Base-by-base conservation (phyloP, 257 asterid species). In the Solanum arcanum region DNA sequence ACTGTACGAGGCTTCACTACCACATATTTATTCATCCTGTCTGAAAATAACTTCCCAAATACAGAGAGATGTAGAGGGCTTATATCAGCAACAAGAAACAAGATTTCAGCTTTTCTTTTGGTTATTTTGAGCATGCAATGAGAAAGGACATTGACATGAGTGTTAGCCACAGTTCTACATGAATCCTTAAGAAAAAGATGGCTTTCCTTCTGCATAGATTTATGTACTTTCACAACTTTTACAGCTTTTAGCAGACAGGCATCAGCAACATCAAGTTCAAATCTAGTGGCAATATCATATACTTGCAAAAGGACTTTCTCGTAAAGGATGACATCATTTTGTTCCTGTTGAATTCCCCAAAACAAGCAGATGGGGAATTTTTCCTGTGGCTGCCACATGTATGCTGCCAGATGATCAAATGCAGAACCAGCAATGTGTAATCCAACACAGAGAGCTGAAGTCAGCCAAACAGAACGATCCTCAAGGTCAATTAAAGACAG, bases 241-340 rank as follows among this genome's bases (percentile, higher is more conserved):
- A 94, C 88, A 86, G 98, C 98, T 88, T 94, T 94, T 59, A 94
- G 93, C 88, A 95, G 93, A 89, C 98, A 95, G 31, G 83, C 73
- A 92, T 94, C 94, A 78, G 94, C 95, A 90, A 90, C 88, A 76
- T 95, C 96, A 64, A 92, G 94, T 75, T 93, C 92, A 90, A 90
- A 84, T 83, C 44, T 89, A 73, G 86, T 35, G 87, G 92, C 91
- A 83, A 93, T 91, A 89, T 91, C 94, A 64, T 89, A 81, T 83
- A 95, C 91, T 75, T 90, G 92, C 86, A 74, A 87, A 92, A 92
- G 87, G 41, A 92, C 86, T 88, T 80, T 90, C 91, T 93, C 96
- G 56, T 94, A 93, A 64, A 90, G 90, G 77, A 86, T 52, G 89
- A 91, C 88, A 86, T 94, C 93, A 83, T 89, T 88, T 52, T 84